Conservation (phyloP, 2,329 filamentous ascomycete genomes). For the Cladosporium sp. region DNA sequence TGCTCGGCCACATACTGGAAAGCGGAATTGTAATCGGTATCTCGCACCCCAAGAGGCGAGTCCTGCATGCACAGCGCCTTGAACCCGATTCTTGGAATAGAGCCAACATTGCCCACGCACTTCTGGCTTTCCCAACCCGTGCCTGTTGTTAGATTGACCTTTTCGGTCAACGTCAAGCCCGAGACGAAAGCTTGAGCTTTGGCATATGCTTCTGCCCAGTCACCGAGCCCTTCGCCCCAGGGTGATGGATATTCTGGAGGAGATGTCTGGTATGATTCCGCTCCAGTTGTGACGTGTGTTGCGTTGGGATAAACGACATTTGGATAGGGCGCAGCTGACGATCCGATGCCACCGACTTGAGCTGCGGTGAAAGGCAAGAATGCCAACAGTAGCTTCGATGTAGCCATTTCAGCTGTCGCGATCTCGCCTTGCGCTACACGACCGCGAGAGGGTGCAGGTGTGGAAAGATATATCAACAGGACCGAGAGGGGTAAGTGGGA, state of each 20-base stretch:
- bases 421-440: neutral
- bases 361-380: neutral
- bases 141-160: conserved; percentile 59
- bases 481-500: neutral
- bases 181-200: conserved; percentile 34
- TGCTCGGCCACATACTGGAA: conserved; percentile 56
- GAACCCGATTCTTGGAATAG: conserved; percentile 43
- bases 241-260: conserved; percentile 33
- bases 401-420: neutral
- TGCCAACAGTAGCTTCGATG: neutral
- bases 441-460: neutral
- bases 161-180: conserved; percentile 38
- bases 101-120: conserved; percentile 58
- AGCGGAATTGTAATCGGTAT: conserved; percentile 36
- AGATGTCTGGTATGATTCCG: conserved; percentile 30
- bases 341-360: conserved; percentile 5
- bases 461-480: neutral
- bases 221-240: conserved; percentile 32
- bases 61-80: conserved; percentile 44
- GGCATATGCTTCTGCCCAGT: conserved; percentile 38
- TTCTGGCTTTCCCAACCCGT: conserved; percentile 63
- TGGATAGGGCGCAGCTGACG: neutral
- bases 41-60: conserved; percentile 38
- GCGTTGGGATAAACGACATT: conserved; percentile 3
- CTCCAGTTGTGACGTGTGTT: conserved; percentile 25